Conservation (phyloP, 805 yeast genomes). For the Myxozyma kluyveri region DNA sequence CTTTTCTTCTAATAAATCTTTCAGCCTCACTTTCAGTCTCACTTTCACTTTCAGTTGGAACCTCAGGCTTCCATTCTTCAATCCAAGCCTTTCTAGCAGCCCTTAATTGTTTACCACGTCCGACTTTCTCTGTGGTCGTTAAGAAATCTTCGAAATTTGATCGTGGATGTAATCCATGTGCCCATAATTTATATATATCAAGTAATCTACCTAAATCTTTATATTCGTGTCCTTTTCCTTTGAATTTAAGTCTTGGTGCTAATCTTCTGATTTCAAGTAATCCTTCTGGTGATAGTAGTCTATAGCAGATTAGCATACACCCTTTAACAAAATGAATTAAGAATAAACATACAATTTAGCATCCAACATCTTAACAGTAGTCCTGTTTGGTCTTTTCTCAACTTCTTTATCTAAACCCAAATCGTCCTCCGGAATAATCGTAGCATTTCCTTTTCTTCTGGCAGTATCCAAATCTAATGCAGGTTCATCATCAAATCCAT, state of each 20-base stretch:
- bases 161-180: constrained; percentile 72
- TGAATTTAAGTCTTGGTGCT: constrained; percentile 36
- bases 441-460: neutral
- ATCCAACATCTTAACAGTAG: constrained; percentile 47
- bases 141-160: constrained; percentile 73
- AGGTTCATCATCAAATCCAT: neutral
- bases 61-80: constrained; percentile 19
- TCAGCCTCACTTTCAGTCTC: neutral
- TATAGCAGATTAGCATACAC: constrained; percentile 12
- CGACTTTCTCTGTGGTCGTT: constrained; percentile 50
- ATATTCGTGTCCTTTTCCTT: constrained; percentile 47
- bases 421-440: constrained; percentile 16
- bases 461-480: neutral
- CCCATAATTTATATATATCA: constrained; percentile 68
- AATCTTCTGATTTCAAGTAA: constrained; percentile 47
- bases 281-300: constrained; percentile 55
- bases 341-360: constrained; percentile 36
- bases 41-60: neutral
- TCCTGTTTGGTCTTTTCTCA: constrained; percentile 34
- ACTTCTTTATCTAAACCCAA: constrained; percentile 37
- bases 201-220: constrained; percentile 51
- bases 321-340: too few relatives aligned
- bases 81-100: constrained; percentile 28
- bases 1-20: too few relatives aligned
- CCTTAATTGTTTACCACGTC: constrained; percentile 45